phyloP scores from a whole-genome alignment of 306 rosid species.

The Quercus engelmannii region DNA sequence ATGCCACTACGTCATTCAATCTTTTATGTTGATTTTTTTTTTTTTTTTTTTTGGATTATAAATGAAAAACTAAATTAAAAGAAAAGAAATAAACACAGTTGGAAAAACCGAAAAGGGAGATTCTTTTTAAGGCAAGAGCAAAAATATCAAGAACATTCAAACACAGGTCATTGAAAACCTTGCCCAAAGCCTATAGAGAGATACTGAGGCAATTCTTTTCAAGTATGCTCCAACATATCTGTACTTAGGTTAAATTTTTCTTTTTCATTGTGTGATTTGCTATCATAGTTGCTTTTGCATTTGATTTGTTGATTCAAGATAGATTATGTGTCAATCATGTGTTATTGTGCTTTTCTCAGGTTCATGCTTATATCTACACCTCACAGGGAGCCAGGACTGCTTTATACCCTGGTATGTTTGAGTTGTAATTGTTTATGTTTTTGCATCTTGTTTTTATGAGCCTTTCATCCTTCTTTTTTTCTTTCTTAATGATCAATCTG shows the following conservation, averaged over 20 bases:
- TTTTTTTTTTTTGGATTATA: neutral
- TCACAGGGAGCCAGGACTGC: constrained; percentile 84
- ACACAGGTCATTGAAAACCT: neutral
- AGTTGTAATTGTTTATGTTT: neutral
- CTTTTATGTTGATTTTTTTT: neutral
- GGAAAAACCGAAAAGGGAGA: neutral
- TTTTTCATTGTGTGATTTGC: neutral
- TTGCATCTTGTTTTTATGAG: neutral
- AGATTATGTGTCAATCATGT: constrained; percentile 7
- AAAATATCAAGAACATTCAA: neutral
- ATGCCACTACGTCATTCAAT: neutral
- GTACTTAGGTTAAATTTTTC: no score
- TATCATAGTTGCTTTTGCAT: neutral
- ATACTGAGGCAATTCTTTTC: neutral
- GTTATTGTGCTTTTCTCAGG: constrained; percentile 41
- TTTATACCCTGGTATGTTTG: constrained; percentile 78
- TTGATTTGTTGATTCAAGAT: neutral
- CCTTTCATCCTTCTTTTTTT: no score
- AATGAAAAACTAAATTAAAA: neutral
- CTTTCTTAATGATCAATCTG: no score
- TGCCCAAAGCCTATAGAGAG: neutral
- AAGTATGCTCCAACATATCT: neutral
- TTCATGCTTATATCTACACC: constrained; percentile 94
- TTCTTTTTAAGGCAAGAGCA: neutral
- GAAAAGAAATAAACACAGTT: neutral